Base-by-base conservation (phyloP, 2,329 filamentous ascomycete species). In the Fusarium palustre region DNA sequence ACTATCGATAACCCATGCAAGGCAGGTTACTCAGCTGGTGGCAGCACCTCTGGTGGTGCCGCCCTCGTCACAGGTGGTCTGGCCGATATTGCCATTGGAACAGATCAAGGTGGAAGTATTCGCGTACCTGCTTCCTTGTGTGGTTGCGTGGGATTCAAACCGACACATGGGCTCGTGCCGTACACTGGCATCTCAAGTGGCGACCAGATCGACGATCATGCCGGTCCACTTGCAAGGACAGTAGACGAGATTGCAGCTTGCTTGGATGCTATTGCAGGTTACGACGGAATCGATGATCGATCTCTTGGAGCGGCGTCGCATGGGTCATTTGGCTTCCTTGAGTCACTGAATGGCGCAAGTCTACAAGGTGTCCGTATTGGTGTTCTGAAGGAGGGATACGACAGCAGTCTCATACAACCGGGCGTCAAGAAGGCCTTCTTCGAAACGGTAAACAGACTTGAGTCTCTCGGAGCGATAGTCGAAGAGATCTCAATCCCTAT, bases 151-250 rank as follows among this genome's bases (percentile, higher is more conserved):
- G 83, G 83, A 1, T 75, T 87, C 25, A 87, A 87, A 65, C 84
- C 86, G 0, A 87, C 84, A 0, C 80, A 84, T 56, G 82, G 83
- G 0, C 76, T 86, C 0, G 79, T 88, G 0, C 85, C 86, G 0
- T 87, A 81, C 54, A 87, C 83, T 0, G 85, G 83, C 0, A 79
- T 84, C 46, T 79, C 80, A 3, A 82, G 80, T 39, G 82, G 83
- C 0, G 83, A 86, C 59, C 79, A 84, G 0, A 80, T 84, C 3
- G 82, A 86, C 42, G 86, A 88, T 63, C 84, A 87, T 66, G 78
- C 77, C 0, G 84, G 84, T 0, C 83, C 83, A 0, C 76, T 86
- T 39, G 76, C 82, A 1, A 73, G 76, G 5, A 81, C 76, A 2
- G 79, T 83, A 0, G 63, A 76, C 5, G 82, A 85, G 18, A 75